Evolutionary conservation across 1,284 basidiomycete genomes (phyloP).

Genomic region (Cutaneotrichosporon sp.): DNA sequence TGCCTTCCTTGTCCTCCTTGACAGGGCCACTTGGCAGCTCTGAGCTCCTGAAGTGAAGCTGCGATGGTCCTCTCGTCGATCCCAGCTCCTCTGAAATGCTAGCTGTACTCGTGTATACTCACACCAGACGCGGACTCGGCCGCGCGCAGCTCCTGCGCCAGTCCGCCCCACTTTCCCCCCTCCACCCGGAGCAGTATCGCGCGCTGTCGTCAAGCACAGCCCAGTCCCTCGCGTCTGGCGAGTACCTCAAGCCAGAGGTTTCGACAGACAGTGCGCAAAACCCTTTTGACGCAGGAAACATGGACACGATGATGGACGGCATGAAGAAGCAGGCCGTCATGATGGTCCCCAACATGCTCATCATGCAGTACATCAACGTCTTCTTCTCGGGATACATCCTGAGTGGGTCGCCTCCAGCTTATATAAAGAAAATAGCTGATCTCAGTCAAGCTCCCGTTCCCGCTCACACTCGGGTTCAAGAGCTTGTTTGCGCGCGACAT

Average conservation of each 20-base stretch:
- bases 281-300: conserved; percentile 80
- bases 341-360: conserved; percentile 88
- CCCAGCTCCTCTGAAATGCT: not conserved
- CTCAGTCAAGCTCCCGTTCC: conserved; percentile 93
- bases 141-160: conserved; percentile 79
- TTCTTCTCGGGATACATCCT: conserved; percentile 98
- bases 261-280: conserved; percentile 61
- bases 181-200: conserved; percentile 71
- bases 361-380: conserved; percentile 99
- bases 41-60: too few species aligned
- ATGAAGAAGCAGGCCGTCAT: conserved; percentile 99
- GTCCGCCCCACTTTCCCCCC: conserved; percentile 73
- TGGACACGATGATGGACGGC: conserved; percentile 98
- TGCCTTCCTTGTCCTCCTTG: too few species aligned
- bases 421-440: not conserved
- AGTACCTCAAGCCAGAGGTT: conserved; percentile 70
- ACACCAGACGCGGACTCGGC: conserved; percentile 71
- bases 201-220: conserved; percentile 72
- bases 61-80: too few species aligned
- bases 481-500: conserved; percentile 98
- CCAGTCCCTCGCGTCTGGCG: conserved; percentile 68
- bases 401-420: conserved; percentile 63
- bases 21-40: too few species aligned
- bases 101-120: conserved; percentile 9
- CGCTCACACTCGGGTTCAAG: conserved; percentile 94